phyloP scores from a whole-genome alignment of 1,284 basidiomycete genomes.

The Microbotryum intermedium region DNA sequence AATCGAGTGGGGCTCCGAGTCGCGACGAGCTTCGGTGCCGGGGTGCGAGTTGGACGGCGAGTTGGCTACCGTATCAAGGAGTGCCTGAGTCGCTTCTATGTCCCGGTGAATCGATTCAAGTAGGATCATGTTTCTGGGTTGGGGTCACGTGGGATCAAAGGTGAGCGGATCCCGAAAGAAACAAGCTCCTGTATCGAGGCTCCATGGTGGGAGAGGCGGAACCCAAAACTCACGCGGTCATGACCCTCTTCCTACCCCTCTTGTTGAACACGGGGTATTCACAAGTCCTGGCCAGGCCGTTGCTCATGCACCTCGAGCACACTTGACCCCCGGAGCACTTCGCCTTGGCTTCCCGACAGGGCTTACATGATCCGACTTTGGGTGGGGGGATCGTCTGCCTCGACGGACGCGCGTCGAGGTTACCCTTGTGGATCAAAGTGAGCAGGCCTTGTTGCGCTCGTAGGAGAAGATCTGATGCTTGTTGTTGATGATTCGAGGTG shows the following conservation, averaged over 20 bases:
- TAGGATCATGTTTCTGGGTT: constrained; percentile 11
- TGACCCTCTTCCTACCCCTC: constrained; percentile 14
- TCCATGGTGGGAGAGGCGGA: background rate
- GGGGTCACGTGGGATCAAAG: background rate
- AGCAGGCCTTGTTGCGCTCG: constrained; percentile 5
- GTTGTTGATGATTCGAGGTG: constrained; percentile 7
- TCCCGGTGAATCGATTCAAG: constrained; percentile 15
- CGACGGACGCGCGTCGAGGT: constrained; percentile 17
- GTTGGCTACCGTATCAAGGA: background rate
- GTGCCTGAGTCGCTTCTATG: constrained; percentile 9
- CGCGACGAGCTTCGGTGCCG: background rate
- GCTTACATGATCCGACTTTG: constrained; percentile 11
- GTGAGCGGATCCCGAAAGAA: background rate
- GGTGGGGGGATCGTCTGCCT: constrained; percentile 2
- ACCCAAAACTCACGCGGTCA: constrained; percentile 12
- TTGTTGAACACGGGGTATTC: constrained; percentile 9
- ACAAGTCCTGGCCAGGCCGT: background rate
- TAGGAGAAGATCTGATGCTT: constrained; percentile 9
- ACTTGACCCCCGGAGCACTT: constrained; percentile 11
- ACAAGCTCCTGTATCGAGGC: background rate
- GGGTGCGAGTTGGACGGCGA: background rate
- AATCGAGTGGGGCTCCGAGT: background rate
- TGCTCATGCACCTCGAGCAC: constrained; percentile 8
- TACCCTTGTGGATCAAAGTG: constrained; percentile 7
- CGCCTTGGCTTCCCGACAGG: constrained; percentile 11